Base-by-base conservation (phyloP, 352 stramenopile species). In the Pythium myriotylum region DNA sequence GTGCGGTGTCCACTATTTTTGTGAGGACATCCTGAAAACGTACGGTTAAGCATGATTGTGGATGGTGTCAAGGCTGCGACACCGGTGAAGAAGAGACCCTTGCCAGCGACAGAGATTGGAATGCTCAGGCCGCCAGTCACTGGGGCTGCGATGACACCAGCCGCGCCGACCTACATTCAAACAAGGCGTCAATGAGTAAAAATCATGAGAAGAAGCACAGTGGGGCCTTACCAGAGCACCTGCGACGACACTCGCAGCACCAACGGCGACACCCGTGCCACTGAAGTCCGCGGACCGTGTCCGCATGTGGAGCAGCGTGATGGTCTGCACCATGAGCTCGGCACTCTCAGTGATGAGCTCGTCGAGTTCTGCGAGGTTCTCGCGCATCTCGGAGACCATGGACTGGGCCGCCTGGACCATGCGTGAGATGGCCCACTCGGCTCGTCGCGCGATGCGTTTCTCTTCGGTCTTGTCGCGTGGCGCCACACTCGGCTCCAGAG, bases 11-110 rank as follows among this genome's bases (percentile, higher is more conserved):
- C n/a, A 24, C 27, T 43, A 13, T 14, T n/a, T 12, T 9, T 12
- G 4, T 17, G 4, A 1, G 24, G 16, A 41, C 26, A 37, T 17
- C 39, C 20, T 13, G 35, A 33, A 19, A 27, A 86, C 79, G 55
- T 86, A 95, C 86, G 86, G 57, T 76, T 91, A 10, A 95, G 72
- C 72, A 95, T 89, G 58, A 95, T 91, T 40, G 80, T 83, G n/a
- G 84, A 95, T 20, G 84, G 86, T 2, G 86, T 92, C 26, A 95
- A 37, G 1, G 86, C 84, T 1, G 86, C 86, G 8, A 91, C 71
- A 14, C 86, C 86, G 7, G 84, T 83, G 59, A 93, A 79, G 63
- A 95, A 91, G 27, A 95, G 74, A 29, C 86, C 86, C 62, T 95
- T 95, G 59, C 86, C 86, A 2, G 86, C 86, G 19, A 94, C 55